A percentile compares a stretch with the other conserved stretches of the same genome.
phyloP scores from a whole-genome alignment of 441 rosid genomes.

The Pelargonium fulgidum region DNA sequence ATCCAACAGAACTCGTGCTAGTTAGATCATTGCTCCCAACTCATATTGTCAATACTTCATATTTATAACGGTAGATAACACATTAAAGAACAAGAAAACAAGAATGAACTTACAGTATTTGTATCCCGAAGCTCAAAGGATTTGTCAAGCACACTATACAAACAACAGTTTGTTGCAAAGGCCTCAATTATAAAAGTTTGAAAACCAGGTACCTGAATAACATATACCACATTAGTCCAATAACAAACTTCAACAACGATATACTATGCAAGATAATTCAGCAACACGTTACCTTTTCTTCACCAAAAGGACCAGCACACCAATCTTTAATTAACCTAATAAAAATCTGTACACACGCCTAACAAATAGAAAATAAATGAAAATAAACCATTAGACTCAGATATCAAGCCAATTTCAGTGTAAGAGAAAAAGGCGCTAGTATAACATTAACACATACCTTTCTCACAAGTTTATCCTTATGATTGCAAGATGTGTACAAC shows the following conservation, averaged over 20 bases:
- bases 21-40: not conserved
- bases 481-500: conserved; percentile 57
- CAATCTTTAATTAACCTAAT: conserved; percentile 82
- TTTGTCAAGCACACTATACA: conserved; percentile 72
- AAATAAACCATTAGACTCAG: not conserved
- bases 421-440: not conserved
- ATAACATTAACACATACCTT: conserved; percentile 42
- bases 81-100: not conserved
- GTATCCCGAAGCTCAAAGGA: conserved; percentile 85
- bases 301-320: conserved; percentile 47
- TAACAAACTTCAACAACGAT: conserved; percentile 8
- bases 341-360: conserved; percentile 91
- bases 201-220: conserved; percentile 76
- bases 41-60: not conserved
- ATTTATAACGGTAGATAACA: not conserved
- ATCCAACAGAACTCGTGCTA: not conserved
- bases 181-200: conserved; percentile 56
- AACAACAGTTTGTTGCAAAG: conserved; percentile 74
- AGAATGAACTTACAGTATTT: conserved; percentile 61
- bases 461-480: conserved; percentile 64
- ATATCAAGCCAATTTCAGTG: not conserved
- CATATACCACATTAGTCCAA: conserved; percentile 12
- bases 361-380: conserved; percentile 12
- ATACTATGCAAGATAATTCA: conserved; percentile 12
- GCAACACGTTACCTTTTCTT: conserved; percentile 53